Percentiles rank a stretch among this genome's conserved stretches.
phyloP scores from a whole-genome alignment of 106 monocot species.

The Amphibolis antarctica region DNA sequence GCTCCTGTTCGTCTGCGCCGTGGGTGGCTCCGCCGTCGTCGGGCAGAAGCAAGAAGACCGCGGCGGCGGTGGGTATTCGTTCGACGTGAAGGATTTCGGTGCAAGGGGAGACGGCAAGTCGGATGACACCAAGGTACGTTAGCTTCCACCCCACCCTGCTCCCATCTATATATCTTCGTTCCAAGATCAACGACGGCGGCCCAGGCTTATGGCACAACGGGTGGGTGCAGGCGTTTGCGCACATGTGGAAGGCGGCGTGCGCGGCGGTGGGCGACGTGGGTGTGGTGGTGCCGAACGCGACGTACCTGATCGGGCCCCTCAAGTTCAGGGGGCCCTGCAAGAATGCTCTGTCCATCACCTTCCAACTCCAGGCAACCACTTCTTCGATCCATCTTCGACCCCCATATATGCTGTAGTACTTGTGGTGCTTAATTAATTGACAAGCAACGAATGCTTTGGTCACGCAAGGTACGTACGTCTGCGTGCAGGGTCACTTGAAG shows the following conservation, averaged over 20 bases:
- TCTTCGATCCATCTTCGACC: background rate
- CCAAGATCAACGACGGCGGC: background rate
- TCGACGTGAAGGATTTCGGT: constrained; percentile 6
- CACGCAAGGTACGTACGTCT: background rate
- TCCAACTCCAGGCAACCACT: constrained; percentile 28
- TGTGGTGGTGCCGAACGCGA: constrained; percentile 32
- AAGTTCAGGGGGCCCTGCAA: constrained; percentile 48
- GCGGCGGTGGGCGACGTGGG: constrained; percentile 18
- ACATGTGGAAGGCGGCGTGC: constrained; percentile 58
- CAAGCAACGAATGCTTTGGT: too few relatives aligned
- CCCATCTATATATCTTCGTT: background rate
- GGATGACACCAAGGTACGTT: constrained; percentile 3
- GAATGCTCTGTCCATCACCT: constrained; percentile 16
- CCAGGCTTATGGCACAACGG: too few relatives aligned
- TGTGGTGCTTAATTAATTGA: too few relatives aligned
- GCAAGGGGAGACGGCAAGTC: constrained; percentile 4
- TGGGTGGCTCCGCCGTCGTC: too few relatives aligned
- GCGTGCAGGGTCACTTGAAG: constrained; percentile 20
- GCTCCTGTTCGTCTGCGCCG: too few relatives aligned
- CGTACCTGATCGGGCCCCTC: constrained; percentile 36
- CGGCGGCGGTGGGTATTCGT: background rate
- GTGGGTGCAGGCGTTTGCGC: constrained; percentile 39
- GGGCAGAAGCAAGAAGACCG: too few relatives aligned
- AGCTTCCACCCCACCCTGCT: background rate
- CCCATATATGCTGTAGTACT: too few relatives aligned